Percentiles rank a stretch among this genome's conserved stretches.
phyloP scores from a whole-genome alignment of 495 filamentous ascomycete species.

The Neurospora tetrasperma region DNA sequence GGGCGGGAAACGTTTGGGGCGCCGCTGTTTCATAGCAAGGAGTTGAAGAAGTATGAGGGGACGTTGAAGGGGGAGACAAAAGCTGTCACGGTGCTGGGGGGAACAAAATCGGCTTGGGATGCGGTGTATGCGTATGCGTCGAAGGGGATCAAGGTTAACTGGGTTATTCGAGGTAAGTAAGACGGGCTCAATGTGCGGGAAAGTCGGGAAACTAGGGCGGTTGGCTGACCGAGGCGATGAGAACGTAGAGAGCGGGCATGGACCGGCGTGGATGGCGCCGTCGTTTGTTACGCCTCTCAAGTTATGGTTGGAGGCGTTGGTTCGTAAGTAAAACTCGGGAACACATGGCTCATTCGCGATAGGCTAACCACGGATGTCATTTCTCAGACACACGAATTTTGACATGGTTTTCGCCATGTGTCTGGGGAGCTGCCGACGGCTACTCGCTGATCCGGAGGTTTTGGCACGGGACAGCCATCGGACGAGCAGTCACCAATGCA shows the following conservation, averaged over 20 bases:
- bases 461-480: slow-evolving; percentile 57
- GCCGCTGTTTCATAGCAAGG: slow-evolving; percentile 54
- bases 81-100: slow-evolving; percentile 54
- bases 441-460: slow-evolving; percentile 35
- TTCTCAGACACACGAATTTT: slow-evolving; percentile 28
- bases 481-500: slow-evolving; percentile 53
- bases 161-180: slow-evolving; percentile 60
- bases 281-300: slow-evolving; percentile 36
- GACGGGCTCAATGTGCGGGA: neutral
- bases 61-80: slow-evolving; percentile 21
- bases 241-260: slow-evolving; percentile 52
- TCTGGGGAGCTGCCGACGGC: slow-evolving; percentile 35
- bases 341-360: too few species aligned
- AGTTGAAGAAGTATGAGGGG: slow-evolving; percentile 32
- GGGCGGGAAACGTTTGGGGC: slow-evolving; percentile 31
- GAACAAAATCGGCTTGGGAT: slow-evolving; percentile 70
- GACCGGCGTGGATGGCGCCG: slow-evolving; percentile 61
- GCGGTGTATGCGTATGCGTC: slow-evolving; percentile 58
- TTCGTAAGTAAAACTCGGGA: slow-evolving; percentile 25
- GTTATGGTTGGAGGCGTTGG: slow-evolving; percentile 46
- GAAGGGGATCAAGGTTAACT: slow-evolving; percentile 57
- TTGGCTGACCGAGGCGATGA: neutral
- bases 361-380: neutral
- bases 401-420: slow-evolving; percentile 36
- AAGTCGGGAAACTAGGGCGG: too few species aligned